phyloP scores from a whole-genome alignment of 345 rosid species.

The Eucalyptus erythrocorys region DNA sequence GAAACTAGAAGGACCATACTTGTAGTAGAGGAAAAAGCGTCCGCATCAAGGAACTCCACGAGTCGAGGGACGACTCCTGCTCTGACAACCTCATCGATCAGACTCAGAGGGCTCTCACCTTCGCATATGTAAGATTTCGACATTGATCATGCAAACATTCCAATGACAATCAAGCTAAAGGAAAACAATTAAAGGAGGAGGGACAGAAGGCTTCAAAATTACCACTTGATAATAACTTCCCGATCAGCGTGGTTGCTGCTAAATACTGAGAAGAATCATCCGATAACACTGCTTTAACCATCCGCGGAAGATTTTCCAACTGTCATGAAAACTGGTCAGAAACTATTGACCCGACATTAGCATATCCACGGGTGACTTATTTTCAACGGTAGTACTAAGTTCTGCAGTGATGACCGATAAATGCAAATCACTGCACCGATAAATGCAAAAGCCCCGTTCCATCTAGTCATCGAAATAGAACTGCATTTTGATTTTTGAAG shows the following conservation, averaged over 20 bases:
- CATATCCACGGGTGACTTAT: background rate
- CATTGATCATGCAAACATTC: background rate
- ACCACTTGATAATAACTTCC: constrained; percentile 70
- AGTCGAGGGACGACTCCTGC: constrained; percentile 62
- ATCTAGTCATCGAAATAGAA: background rate
- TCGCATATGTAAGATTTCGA: background rate
- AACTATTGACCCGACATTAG: background rate
- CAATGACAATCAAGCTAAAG: background rate
- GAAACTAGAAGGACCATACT: constrained; percentile 9
- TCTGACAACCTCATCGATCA: constrained; percentile 61
- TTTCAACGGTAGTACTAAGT: background rate
- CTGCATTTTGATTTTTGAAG: background rate
- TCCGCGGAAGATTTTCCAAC: constrained; percentile 58
- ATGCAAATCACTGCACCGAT: too few species aligned
- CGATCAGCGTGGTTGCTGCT: constrained; percentile 61
- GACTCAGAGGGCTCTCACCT: constrained; percentile 75
- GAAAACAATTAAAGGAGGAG: background rate
- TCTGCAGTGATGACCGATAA: background rate
- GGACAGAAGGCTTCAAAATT: background rate
- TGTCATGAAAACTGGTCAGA: constrained; percentile 13
- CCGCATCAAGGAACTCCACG: constrained; percentile 64
- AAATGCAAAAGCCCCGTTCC: background rate
- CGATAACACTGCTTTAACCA: constrained; percentile 66
- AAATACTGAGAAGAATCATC: constrained; percentile 40
- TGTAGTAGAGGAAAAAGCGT: constrained; percentile 54